These are phyloP conservation scores for Talaromyces marneffei DNA, from an alignment of 2,329 filamentous ascomycete genomes.

Conservation along the genomic window DNA sequence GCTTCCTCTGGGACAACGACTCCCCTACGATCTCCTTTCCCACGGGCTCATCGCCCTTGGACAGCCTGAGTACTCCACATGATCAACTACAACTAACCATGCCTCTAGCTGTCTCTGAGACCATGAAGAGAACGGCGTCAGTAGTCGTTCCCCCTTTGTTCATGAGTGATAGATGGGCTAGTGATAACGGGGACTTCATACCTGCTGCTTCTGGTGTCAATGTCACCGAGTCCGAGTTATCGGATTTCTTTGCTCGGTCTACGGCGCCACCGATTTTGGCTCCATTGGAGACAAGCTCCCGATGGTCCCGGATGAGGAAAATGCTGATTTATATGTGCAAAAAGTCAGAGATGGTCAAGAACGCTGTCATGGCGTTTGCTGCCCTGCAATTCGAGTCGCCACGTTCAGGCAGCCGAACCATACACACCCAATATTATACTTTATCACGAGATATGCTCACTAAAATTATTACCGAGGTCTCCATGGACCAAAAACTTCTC, in stretches of 20 bases:
- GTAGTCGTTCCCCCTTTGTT: background rate
- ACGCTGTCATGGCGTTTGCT: conserved; percentile 49
- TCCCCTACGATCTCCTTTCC: conserved; percentile 4
- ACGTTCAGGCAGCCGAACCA: conserved; percentile 15
- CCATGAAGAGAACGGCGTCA: background rate
- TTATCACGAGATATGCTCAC: conserved; percentile 23
- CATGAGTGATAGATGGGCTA: background rate
- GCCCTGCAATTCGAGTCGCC: conserved; percentile 37
- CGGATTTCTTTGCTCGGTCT: conserved; percentile 6
- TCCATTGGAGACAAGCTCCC: conserved; percentile 49
- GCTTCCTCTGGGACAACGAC: conserved; percentile 9
- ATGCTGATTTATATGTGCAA: conserved; percentile 46
- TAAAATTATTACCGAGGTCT: conserved; percentile 13
- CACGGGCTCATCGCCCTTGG: conserved; percentile 1
- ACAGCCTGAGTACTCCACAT: background rate
- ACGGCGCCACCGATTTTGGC: conserved; percentile 29
- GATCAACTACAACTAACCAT: conserved; percentile 3
- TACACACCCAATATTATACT: conserved; percentile 22
- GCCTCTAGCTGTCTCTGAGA: background rate
- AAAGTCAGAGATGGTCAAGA: conserved; percentile 43
- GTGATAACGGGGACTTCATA: background rate
- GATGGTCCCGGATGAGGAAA: conserved; percentile 48
- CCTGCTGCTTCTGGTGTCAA: background rate
- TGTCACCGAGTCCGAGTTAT: conserved; percentile 2
- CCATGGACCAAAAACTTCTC: conserved; percentile 4